Evolutionary conservation across 129 eudicot species (phyloP).

Genomic region (Kitagawia praeruptora): DNA sequence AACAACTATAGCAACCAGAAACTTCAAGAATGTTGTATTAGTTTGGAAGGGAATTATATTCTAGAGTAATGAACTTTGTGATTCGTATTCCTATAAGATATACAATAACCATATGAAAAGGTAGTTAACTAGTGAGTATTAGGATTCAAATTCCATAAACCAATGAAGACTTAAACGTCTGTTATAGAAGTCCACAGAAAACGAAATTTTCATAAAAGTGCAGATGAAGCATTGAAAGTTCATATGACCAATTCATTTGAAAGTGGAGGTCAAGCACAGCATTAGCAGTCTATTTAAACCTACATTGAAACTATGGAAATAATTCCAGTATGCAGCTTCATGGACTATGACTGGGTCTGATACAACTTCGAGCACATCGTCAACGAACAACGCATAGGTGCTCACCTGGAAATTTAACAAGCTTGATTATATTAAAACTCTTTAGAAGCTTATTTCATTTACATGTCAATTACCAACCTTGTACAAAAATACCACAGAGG

Average conservation of each 20-base stretch:
- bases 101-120: background rate
- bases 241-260: background rate
- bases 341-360: slow-evolving; percentile 59
- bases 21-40: background rate
- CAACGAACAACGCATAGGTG: slow-evolving; percentile 57
- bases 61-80: background rate
- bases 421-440: background rate
- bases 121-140: background rate
- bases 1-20: background rate
- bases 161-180: background rate
- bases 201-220: background rate
- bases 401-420: slow-evolving; percentile 47
- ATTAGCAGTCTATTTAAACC: no score
- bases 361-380: slow-evolving; percentile 68
- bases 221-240: background rate
- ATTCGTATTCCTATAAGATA: background rate
- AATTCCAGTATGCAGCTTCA: no score
- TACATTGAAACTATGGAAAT: no score
- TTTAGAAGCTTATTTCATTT: background rate
- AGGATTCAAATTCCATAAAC: background rate
- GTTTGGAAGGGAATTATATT: no score
- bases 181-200: background rate
- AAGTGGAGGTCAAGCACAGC: slow-evolving; percentile 19
- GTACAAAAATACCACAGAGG: background rate
- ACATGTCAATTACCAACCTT: background rate